Base-by-base conservation (phyloP, 352 stramenopile genomes). In the Phytophthora cryptogea region DNA sequence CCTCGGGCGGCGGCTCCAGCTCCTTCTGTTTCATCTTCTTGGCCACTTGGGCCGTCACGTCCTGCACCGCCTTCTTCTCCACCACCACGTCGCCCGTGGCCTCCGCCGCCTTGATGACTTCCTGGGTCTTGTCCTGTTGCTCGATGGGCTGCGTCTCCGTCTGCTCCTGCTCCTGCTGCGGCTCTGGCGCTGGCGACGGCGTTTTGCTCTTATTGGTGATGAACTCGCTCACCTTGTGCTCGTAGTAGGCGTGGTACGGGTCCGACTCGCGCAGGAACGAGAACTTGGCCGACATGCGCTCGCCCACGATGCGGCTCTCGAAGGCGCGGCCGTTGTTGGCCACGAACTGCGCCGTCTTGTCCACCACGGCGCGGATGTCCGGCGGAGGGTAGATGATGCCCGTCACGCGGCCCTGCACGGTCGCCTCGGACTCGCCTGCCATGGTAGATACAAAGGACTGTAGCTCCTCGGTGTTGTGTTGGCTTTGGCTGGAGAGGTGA, bases 261-360 rank as follows among this genome's bases (percentile, higher is more conserved):
- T 98, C 95, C 11, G 83, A 74, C 26, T 82, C 70, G 40, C 95
- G 89, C 67, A 99, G 81, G 76, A 99, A 99, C 28, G 97, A 94
- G 77, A 99, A 99, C 68, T 99, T 99, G 42, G 95, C 80, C 41
- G 92, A 98, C 63, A 97, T 95, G 33, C 93, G 94, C 78, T 99
- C 96, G 50, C 88, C 94, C 51, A 85, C 94, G 75, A 99, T 99
- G 56, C 95, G 93, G 59, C 88, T 86, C 82, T 99, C 98, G 66
- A 99, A 99, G 39, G 83, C 95, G 58, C 97, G 90, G 6, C 98
- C 98, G 71, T 99, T 98, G 67, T 96, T 98, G 23, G 97, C 96
- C 47, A 99, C 97, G 72, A 99, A 99, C 69, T 97, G 83, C 46
- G 98, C 97, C 6, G 98, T 99, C 78, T 98, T 99, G 79, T 99